Evolutionary conservation across 495 filamentous ascomycete species (phyloP).

Genomic region (Aspergillus nidulans): DNA sequence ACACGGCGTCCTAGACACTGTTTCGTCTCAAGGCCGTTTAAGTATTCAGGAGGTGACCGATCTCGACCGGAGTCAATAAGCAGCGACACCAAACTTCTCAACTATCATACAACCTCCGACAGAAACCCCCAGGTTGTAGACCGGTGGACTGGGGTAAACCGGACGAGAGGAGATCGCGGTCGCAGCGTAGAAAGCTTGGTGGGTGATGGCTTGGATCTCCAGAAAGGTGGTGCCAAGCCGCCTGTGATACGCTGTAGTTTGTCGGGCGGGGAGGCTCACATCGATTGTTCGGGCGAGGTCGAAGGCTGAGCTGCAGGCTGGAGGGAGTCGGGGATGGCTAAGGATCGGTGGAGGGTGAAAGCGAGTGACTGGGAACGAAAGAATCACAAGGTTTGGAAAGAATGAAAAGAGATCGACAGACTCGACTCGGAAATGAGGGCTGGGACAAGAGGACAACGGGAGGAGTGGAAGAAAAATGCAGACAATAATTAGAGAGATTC

Average conservation of each 20-base stretch:
- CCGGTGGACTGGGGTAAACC: conserved; percentile 1
- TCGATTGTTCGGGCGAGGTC: conserved; percentile 13
- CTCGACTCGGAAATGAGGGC: conserved; percentile 3
- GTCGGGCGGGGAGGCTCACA: conserved; percentile 19
- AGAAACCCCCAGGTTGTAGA: background rate
- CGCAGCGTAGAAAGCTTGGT: background rate
- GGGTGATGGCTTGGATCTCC: conserved; percentile 3
- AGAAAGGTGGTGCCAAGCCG: conserved; percentile 17
- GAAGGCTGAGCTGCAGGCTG: conserved; percentile 23
- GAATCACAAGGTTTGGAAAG: background rate
- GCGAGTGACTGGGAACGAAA: conserved; percentile 1
- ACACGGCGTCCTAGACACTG: background rate
- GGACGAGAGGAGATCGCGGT: conserved; percentile 1
- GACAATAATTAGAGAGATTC: background rate
- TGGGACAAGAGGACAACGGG: background rate
- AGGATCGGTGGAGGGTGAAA: background rate
- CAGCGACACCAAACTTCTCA: conserved; percentile 3
- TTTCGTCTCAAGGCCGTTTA: conserved; percentile 1
- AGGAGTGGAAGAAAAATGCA: background rate
- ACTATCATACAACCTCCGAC: conserved; percentile 14
- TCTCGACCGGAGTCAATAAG: conserved; percentile 7
- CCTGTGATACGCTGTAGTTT: conserved; percentile 19
- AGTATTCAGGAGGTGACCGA: conserved; percentile 17
- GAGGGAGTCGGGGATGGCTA: conserved; percentile 2
- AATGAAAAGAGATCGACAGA: conserved; percentile 5